Evolutionary conservation across 2,329 filamentous ascomycete genomes (phyloP), one percentile per base, ranked within the genome.

Genomic region (Cyclaneusma minus): DNA sequence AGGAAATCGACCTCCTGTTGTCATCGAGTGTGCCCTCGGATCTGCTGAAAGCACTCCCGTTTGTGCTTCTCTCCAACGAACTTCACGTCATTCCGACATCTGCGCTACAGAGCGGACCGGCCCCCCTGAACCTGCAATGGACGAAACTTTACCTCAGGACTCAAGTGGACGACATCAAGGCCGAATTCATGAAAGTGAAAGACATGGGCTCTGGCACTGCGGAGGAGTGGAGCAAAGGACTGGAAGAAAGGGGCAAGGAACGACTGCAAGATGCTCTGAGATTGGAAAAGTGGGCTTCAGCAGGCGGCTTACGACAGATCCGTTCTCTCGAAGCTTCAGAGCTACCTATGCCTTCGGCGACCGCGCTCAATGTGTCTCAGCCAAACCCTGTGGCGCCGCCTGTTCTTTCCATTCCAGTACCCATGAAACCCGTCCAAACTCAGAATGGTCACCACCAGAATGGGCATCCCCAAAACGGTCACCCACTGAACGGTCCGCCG

Each of bases 161-260:
- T 14, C 67, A 84, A 31, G 59, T 83, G 18, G 60, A 72, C 14
- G 57, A 59, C 6, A 62, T 85, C 35, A 64, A 64, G 31, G 45
- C 54, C 16, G 70, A 81, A 40, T 69, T 81, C 37, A 54, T 66
- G 22, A 56, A 67, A 4, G 77, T 73, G 28, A 67, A 68, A 38
- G 51, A 56, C n/a, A 61, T 81, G 37, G 77, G 80, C n/a, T 40
- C 61, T 22, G 72, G 73, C 21, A 67, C 74, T 7, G 63, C 66
- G 4, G 75, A 82, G 38, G 80, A 85, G 47, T 89, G 81, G 80
- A 58, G 72, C 16, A 85, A 85, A 49, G 80, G 80, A 7, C 60
- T 89, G 3, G 64, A 71, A 22, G 55, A 54, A 15, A 62, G 68
- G 31, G 76, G 78, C 7, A 67, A 66, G 38, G 59, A 68, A 31